Evolutionary conservation across 2,329 filamentous ascomycete genomes (phyloP).

Genomic region (Pseudogymnoascus destructans): DNA sequence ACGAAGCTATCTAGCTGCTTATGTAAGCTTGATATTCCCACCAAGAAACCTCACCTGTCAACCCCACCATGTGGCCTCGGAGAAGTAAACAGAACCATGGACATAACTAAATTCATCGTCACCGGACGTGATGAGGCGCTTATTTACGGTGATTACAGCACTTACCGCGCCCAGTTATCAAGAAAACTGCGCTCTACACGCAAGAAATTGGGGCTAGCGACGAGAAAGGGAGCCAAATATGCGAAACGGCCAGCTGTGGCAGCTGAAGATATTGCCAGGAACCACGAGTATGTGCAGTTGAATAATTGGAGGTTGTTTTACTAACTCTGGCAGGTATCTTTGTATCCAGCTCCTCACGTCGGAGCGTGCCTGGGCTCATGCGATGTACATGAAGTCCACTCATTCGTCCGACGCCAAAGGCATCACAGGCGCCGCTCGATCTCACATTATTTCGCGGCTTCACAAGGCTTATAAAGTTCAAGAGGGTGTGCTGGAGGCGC

Average conservation of each 20-base stretch:
- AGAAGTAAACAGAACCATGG: constrained; percentile 43
- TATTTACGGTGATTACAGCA: constrained; percentile 75
- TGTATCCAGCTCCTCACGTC: constrained; percentile 71
- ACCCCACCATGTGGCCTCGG: neutral
- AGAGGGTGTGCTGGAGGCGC: constrained; percentile 49
- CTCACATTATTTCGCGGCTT: constrained; percentile 79
- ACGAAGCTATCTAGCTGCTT: neutral
- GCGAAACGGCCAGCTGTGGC: constrained; percentile 56
- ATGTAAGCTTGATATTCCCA: constrained; percentile 3
- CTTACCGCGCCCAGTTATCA: constrained; percentile 67
- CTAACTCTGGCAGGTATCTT: constrained; percentile 43
- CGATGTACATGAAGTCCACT: constrained; percentile 82
- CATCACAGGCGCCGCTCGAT: constrained; percentile 65
- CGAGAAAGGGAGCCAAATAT: constrained; percentile 79
- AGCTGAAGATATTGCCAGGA: constrained; percentile 58
- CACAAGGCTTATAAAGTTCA: constrained; percentile 66
- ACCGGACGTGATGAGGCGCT: constrained; percentile 71
- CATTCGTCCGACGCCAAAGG: constrained; percentile 70
- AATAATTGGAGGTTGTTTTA: neutral
- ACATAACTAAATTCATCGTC: constrained; percentile 76
- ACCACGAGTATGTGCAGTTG: constrained; percentile 52
- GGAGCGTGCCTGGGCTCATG: constrained; percentile 89
- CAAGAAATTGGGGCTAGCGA: constrained; percentile 73
- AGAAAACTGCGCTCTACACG: constrained; percentile 72
- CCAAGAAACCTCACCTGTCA: constrained; percentile 7